Evolutionary conservation across 2,329 filamentous ascomycete genomes (phyloP), one percentile per base, ranked within the genome.

Genomic region (Cercospora sp.): DNA sequence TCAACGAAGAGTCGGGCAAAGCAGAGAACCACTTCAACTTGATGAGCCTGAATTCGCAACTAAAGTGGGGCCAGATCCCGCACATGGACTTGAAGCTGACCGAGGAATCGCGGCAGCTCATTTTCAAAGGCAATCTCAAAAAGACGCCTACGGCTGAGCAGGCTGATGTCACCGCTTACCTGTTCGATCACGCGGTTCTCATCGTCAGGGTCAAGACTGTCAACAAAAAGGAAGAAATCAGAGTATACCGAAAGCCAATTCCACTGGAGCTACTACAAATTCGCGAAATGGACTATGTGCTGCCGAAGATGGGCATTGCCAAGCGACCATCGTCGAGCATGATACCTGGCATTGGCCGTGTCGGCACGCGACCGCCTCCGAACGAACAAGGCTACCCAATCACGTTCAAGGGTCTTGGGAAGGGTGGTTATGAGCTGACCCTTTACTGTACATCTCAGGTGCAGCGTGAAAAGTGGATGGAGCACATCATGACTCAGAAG

Each of bases 11-110:
- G 80, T 97, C 93, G 73, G 95, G 95, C 74, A 97, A 97, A 82
- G 93, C 95, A 0, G 95, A 99, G 81, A 99, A 99, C 78, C 91
- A 95, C 63, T 98, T 97, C 85, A 98, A 98, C 78, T 83, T 99
- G 66, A 91, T 94, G 79, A 91, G 93, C 73, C 86, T 99, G 34
- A 95, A 97, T 77, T 90, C 95, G 74, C 92, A 97, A 74, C 87
- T 99, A 71, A 93, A 94, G 71, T 99, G 97, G 85, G 88, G 91
- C 51, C 90, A 92, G 1, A 93, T 93, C 70, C 94, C 97, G 77
- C 91, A 90, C 76, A 94, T 98, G 59, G 95, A 99, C 78, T 83
- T 99, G 70, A 97, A 97, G 79, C 85, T 99, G 61, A 97, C 93
- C 0, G 95, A 99, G 75, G 93, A 97, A 74, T 92, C 91, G 64